Conservation (phyloP, 306 rosid genomes). For the Cyamopsis tetragonoloba region DNA sequence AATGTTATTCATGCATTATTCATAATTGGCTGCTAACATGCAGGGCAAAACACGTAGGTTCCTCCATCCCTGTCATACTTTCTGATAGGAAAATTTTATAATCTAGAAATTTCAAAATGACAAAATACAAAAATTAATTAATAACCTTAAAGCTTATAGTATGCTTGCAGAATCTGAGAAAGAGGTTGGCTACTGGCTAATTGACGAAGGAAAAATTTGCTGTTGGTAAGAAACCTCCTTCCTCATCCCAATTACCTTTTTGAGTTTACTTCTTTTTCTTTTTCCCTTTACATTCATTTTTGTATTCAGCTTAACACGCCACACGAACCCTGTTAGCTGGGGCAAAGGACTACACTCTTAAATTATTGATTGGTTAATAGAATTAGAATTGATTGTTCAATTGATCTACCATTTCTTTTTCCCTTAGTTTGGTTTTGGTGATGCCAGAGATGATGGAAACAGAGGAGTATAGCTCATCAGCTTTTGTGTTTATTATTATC, state of each 20-base stretch:
- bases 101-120: background rate
- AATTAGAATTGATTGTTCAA: background rate
- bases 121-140: background rate
- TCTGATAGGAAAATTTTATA: background rate
- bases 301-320: background rate
- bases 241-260: background rate
- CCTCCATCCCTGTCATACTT: background rate
- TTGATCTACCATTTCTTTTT: background rate
- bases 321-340: background rate
- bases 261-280: background rate
- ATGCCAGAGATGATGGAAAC: background rate
- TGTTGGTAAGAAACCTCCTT: background rate
- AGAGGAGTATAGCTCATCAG: background rate
- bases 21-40: background rate
- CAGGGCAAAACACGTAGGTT: background rate
- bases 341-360: no score
- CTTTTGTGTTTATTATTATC: background rate
- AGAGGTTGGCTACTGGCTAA: background rate
- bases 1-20: background rate
- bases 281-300: background rate
- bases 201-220: background rate
- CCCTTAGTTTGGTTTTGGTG: background rate
- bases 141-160: background rate
- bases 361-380: no score
- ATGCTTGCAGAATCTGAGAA: conserved; percentile 14